phyloP scores from a whole-genome alignment of 257 asterid genomes.

The Penstemon barbatus region DNA sequence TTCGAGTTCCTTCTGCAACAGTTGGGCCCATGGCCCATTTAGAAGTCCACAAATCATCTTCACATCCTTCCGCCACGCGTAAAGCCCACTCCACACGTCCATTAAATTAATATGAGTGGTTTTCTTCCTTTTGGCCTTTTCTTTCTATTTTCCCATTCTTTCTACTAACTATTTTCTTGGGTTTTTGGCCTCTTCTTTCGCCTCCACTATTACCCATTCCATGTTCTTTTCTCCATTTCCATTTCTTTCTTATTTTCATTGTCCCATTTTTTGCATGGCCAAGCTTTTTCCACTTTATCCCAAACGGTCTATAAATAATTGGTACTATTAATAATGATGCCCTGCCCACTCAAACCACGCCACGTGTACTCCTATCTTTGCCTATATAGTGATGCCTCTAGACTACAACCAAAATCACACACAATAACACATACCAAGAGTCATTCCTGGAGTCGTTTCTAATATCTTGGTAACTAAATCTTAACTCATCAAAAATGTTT shows the following conservation, averaged over 20 bases:
- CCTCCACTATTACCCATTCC: neutral
- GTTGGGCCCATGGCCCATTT: conserved; percentile 18
- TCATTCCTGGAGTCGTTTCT: no score
- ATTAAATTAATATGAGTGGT: neutral
- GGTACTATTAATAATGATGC: neutral
- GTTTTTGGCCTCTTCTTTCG: neutral
- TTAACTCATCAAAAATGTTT: conserved; percentile 56
- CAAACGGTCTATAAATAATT: neutral
- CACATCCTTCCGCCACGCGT: conserved; percentile 24
- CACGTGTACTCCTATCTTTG: conserved; percentile 9
- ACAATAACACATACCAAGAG: neutral
- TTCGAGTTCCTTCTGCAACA: conserved; percentile 16
- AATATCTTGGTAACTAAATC: neutral
- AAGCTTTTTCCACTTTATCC: conserved; percentile 22
- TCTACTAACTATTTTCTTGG: neutral
- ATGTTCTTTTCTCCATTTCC: neutral
- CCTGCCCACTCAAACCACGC: neutral
- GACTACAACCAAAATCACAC: neutral
- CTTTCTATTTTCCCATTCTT: neutral
- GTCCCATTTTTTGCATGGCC: conserved; percentile 47
- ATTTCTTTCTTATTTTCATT: neutral
- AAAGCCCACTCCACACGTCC: conserved; percentile 18
- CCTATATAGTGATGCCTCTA: conserved; percentile 16
- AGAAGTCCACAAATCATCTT: neutral
- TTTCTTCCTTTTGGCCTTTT: conserved; percentile 4